Percentiles rank a stretch among this genome's conserved stretches.
Conservation (phyloP, 805 yeast species). For the Clavispora fructus region DNA sequence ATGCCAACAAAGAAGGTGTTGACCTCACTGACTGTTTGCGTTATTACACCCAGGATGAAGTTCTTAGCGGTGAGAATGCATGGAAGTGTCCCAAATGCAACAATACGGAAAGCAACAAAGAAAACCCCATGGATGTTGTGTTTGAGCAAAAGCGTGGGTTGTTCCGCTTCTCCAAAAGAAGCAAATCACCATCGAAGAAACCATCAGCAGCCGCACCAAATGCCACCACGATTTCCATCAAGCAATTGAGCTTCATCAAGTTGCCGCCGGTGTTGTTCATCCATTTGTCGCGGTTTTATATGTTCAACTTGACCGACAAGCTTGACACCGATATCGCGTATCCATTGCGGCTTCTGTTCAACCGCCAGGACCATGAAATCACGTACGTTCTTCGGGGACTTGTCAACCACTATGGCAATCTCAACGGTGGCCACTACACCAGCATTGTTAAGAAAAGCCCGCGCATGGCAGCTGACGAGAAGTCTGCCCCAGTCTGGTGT, state of each 20-base stretch:
- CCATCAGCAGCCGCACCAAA: slow-evolving; percentile 1
- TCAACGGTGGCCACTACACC: slow-evolving; percentile 75
- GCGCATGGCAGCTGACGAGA: slow-evolving; percentile 16
- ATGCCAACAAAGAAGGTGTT: slow-evolving; percentile 17
- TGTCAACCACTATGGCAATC: slow-evolving; percentile 66
- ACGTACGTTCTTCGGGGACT: slow-evolving; percentile 56
- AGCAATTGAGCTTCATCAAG: slow-evolving; percentile 26
- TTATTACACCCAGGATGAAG: slow-evolving; percentile 59
- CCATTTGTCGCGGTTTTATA: slow-evolving; percentile 40
- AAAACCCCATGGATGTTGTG: slow-evolving; percentile 21
- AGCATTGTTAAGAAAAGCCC: slow-evolving; percentile 50
- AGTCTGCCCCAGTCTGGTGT: slow-evolving; percentile 54
- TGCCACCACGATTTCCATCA: slow-evolving; percentile 11
- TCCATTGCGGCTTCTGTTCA: slow-evolving; percentile 50
- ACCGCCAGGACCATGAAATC: slow-evolving; percentile 22
- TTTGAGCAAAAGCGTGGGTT: slow-evolving; percentile 33
- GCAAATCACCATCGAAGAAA: slow-evolving; percentile 30
- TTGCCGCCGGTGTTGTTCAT: slow-evolving; percentile 35
- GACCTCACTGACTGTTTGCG: slow-evolving; percentile 59
- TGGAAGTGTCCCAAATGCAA: slow-evolving; percentile 80
- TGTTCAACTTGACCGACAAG: slow-evolving; percentile 50
- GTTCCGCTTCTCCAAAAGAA: slow-evolving; percentile 28
- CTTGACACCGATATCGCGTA: slow-evolving; percentile 46
- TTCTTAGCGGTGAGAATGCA: slow-evolving; percentile 68
- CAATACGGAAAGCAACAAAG: slow-evolving; percentile 16